Conservation (phyloP, 148 eudicot genomes). For the Rhododendron mucronatum region DNA sequence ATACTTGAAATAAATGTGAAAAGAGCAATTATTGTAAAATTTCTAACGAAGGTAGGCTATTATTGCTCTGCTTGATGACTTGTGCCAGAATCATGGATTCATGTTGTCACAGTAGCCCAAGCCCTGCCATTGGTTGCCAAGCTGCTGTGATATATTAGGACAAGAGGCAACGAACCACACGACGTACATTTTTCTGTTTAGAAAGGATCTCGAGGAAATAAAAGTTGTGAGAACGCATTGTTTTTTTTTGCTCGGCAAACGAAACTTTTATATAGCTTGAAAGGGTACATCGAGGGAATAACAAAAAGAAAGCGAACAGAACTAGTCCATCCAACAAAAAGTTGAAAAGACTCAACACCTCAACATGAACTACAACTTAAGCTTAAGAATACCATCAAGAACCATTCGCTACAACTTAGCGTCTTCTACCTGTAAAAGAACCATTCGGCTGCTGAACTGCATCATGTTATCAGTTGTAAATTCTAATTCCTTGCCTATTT, state of each 20-base stretch:
- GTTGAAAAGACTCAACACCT: too few species aligned
- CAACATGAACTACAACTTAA: too few species aligned
- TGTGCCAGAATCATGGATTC: not conserved
- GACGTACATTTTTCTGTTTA: not conserved
- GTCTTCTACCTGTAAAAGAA: not conserved
- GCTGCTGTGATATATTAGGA: not conserved
- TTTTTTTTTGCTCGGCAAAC: too few species aligned
- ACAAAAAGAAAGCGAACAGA: too few species aligned
- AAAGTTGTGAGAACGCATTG: not conserved
- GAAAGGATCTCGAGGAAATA: not conserved
- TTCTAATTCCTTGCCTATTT: not conserved
- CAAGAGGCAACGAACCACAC: not conserved
- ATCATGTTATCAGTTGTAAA: not conserved
- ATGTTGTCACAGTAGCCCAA: not conserved
- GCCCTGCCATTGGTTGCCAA: not conserved
- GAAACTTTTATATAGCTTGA: too few species aligned
- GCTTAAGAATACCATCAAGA: too few species aligned
- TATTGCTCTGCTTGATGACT: not conserved
- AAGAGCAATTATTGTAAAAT: not conserved
- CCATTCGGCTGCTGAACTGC: not conserved
- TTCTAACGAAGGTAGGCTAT: not conserved
- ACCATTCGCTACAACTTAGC: too few species aligned
- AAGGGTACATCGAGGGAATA: too few species aligned
- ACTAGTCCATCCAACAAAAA: too few species aligned
- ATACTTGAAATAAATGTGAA: not conserved